phyloP scores from a whole-genome alignment of 192 early-diverging fungal species.

The Blastocladiella britannica region DNA sequence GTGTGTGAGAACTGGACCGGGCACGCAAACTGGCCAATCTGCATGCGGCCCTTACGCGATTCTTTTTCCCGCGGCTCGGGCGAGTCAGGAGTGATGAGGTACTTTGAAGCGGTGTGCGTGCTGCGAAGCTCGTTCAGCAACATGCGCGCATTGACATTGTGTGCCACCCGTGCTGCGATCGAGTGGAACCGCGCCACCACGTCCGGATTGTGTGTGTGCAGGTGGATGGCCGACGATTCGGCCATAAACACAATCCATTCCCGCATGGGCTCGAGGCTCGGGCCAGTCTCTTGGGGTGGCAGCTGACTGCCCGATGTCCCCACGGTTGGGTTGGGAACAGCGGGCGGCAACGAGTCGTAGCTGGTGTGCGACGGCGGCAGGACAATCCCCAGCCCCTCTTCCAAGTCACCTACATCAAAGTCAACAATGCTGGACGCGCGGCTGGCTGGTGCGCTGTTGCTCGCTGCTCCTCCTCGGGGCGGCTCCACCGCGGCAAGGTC shows the following conservation, averaged over 20 bases:
- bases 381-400: not conserved
- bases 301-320: no score
- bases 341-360: no score
- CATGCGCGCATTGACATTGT: not conserved
- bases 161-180: not conserved
- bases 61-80: no score
- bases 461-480: no score
- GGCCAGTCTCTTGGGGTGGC: not conserved
- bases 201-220: not conserved
- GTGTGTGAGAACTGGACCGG: not conserved
- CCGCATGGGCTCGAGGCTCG: not conserved
- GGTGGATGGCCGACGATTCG: not conserved
- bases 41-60: no score
- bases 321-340: no score
- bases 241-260: not conserved
- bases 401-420: not conserved
- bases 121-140: not conserved
- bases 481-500: no score
- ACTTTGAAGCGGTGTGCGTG: no score
- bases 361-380: not conserved
- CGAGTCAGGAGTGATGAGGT: no score
- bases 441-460: no score
- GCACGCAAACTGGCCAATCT: not conserved
- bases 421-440: not conserved
- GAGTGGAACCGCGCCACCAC: not conserved